Percentiles rank a stretch among this genome's conserved stretches.
Conservation (phyloP, 352 stramenopile genomes). For the Phytophthora multivora region DNA sequence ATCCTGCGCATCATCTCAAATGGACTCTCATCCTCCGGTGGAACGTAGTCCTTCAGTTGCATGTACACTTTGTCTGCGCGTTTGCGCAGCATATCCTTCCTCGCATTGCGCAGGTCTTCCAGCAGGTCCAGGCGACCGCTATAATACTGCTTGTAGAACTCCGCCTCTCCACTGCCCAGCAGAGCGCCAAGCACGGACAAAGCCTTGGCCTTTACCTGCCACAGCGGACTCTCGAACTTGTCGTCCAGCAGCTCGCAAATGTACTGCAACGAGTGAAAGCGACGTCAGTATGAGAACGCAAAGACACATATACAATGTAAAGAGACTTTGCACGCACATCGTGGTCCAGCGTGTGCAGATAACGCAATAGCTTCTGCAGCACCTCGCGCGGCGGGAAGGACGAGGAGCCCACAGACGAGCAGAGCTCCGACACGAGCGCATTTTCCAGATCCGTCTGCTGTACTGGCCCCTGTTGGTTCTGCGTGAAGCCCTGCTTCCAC, state of each 20-base stretch:
- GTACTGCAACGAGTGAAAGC: slow-evolving; percentile 44
- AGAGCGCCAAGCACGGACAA: slow-evolving; percentile 75
- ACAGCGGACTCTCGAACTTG: slow-evolving; percentile 83
- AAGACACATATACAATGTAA: slow-evolving; percentile 4
- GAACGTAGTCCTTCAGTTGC: slow-evolving; percentile 38
- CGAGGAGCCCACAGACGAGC: slow-evolving; percentile 75
- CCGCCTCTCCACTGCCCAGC: slow-evolving; percentile 55
- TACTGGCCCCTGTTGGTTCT: slow-evolving; percentile 3
- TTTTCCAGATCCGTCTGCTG: slow-evolving; percentile 65
- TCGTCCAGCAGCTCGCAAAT: slow-evolving; percentile 84
- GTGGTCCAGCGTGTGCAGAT: slow-evolving; percentile 77
- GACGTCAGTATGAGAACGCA: neutral
- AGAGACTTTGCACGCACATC: slow-evolving; percentile 35
- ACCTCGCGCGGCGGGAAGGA: slow-evolving; percentile 82
- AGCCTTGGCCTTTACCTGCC: slow-evolving; percentile 84
- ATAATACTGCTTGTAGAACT: slow-evolving; percentile 80
- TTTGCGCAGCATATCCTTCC: slow-evolving; percentile 78
- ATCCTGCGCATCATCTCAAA: slow-evolving; percentile 40
- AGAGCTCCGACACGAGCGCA: slow-evolving; percentile 76
- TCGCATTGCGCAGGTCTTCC: slow-evolving; percentile 57
- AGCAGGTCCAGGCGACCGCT: slow-evolving; percentile 50
- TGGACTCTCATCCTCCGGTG: slow-evolving; percentile 28
- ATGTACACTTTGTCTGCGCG: slow-evolving; percentile 76
- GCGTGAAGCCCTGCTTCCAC: slow-evolving; percentile 78
- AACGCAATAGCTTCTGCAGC: slow-evolving; percentile 77